Base-by-base conservation (phyloP, 2,329 filamentous ascomycete species). In the Neonectria faginata region DNA sequence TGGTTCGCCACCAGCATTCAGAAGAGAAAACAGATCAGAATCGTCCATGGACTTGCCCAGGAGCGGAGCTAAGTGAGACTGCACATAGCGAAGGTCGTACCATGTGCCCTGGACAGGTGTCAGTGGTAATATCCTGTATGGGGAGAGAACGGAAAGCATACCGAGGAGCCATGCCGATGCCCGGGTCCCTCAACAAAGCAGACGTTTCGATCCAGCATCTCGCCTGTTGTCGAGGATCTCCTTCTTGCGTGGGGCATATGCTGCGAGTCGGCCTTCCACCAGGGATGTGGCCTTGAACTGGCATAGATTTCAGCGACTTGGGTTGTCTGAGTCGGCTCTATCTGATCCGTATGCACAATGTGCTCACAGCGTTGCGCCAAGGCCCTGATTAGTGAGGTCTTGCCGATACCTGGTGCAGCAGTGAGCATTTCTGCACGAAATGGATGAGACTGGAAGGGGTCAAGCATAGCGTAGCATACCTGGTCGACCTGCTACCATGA, bases 151-250 rank as follows among this genome's bases (percentile, higher is more conserved):
- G 45, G 27, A 39, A 8, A 51, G 78, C 86, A 65, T 78, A 89
- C 85, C 41, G 85, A 86, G 50, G 81, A 83, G 50, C 83, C 84
- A 68, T 76, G 80, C 44, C 83, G 81, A 77, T 88, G 89, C 12
- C 90, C 89, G 11, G 91, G 88, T 2, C 92, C 95, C 79, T 98
- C 95, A 62, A 97, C 89, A 75, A 99, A 97, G 78, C 93, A 97
- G 5, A 99, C 80, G 75, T 99, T 99, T 31, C 95, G 88, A 75
- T 98, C 95, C 50, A 98, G 82, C 42, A 97, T 87, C 22, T 89
- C 86, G 67, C 96, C 94, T 8, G 89, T 89, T 56, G 66, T 55
- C 5, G 74, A 75, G 6, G 92, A 95, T 75, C 90, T 92, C 72
- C 91, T 86, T 74, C 89, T 85, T 51, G 86, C 66, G 87, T 79